Evolutionary conservation across 805 yeast genomes (phyloP).

Genomic region (Candida sithepensis): DNA sequence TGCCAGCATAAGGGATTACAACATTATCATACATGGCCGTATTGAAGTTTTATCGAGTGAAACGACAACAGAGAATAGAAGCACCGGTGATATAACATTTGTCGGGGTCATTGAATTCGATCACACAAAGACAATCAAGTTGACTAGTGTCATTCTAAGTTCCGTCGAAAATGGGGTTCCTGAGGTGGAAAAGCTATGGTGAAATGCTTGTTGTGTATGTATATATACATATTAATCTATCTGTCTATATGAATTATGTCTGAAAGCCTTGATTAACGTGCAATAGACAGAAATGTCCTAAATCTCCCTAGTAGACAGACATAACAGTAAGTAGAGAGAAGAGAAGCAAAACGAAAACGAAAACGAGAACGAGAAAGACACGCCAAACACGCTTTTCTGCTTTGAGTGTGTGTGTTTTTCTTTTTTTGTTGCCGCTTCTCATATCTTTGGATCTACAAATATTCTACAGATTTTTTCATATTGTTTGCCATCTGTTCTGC

Average conservation of each 20-base stretch:
- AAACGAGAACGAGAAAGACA: background rate
- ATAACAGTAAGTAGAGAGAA: too few relatives aligned
- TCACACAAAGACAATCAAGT: slow-evolving; percentile 32
- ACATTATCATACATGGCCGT: slow-evolving; percentile 29
- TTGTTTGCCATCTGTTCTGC: too few relatives aligned
- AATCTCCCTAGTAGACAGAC: too few relatives aligned
- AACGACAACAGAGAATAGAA: slow-evolving; percentile 20
- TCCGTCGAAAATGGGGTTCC: slow-evolving; percentile 26
- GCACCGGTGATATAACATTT: slow-evolving; percentile 30
- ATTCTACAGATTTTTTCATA: too few relatives aligned
- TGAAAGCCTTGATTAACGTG: background rate
- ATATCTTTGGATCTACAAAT: too few relatives aligned
- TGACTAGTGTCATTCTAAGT: slow-evolving; percentile 24
- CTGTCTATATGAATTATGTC: background rate
- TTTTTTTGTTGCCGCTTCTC: background rate
- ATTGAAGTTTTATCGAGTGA: slow-evolving; percentile 20
- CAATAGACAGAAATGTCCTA: too few relatives aligned
- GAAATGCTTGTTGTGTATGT: background rate
- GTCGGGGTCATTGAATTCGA: slow-evolving; percentile 34
- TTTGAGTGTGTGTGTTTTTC: too few relatives aligned
- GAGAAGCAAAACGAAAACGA: too few relatives aligned
- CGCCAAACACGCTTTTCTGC: background rate
- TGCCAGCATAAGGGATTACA: slow-evolving; percentile 25
- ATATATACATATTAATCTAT: background rate
- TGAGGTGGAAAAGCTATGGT: slow-evolving; percentile 30